Evolutionary conservation across 768 basidiomycete genomes (phyloP).

Genomic region (Boletus reticulatus): DNA sequence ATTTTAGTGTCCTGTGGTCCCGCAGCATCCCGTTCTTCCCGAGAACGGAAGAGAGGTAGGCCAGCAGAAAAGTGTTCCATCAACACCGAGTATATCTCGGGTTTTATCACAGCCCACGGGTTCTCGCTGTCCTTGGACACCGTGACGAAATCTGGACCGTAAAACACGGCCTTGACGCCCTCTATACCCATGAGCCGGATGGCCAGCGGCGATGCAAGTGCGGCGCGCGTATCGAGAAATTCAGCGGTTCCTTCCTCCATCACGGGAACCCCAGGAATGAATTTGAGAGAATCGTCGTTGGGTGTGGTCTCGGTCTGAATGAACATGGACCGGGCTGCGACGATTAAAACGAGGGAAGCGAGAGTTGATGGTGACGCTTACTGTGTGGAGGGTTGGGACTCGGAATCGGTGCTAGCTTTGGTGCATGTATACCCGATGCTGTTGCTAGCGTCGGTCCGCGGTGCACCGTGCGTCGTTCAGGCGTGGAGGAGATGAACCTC

Average conservation of each 20-base stretch:
- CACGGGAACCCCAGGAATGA: constrained; percentile 89
- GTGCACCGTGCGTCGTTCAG: constrained; percentile 20
- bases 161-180: constrained; percentile 87
- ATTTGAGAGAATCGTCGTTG: constrained; percentile 96
- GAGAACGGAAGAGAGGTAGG: constrained; percentile 78
- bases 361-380: constrained; percentile 19
- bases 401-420: neutral
- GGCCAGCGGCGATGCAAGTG: constrained; percentile 91
- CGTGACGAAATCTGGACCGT: constrained; percentile 97
- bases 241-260: constrained; percentile 90
- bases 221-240: constrained; percentile 86
- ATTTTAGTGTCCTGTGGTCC: constrained; percentile 94
- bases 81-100: constrained; percentile 91
- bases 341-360: neutral
- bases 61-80: constrained; percentile 99
- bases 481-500: constrained; percentile 25
- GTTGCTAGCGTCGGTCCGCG: constrained; percentile 35
- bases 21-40: constrained; percentile 74
- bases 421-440: constrained; percentile 26
- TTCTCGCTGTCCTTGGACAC: constrained; percentile 88
- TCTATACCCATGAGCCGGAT: constrained; percentile 93
- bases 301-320: constrained; percentile 98
- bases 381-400: constrained; percentile 30
- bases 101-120: constrained; percentile 89
- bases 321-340: constrained; percentile 85